These are phyloP conservation scores for Metschnikowia chrysomelidarum DNA, from an alignment of 805 yeast species.

Conservation along the genomic window DNA sequence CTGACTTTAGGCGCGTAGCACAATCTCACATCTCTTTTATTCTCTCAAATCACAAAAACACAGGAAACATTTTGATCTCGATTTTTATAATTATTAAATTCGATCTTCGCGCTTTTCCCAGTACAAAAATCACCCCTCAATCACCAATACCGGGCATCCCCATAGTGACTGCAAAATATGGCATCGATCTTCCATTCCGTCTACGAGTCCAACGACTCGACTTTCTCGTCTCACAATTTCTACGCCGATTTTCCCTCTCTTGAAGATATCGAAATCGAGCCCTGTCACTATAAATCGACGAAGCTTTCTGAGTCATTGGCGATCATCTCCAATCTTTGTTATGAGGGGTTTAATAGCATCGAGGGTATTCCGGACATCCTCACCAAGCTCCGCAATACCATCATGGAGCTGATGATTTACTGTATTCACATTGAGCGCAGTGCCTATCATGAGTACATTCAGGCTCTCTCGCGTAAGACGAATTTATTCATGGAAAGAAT, in stretches of 20 bases:
- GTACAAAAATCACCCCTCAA: no score
- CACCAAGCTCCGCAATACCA: constrained; percentile 11
- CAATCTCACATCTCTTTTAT: no score
- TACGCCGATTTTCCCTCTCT: constrained; percentile 12
- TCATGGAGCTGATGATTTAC: constrained; percentile 14
- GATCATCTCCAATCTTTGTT: constrained; percentile 13
- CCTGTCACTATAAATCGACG: constrained; percentile 7
- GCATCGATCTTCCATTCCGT: constrained; percentile 8
- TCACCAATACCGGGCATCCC: no score
- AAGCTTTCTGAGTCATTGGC: constrained; percentile 14
- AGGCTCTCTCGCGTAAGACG: constrained; percentile 10
- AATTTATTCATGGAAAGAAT: constrained; percentile 13
- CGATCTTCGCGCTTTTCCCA: no score
- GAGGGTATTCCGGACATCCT: constrained; percentile 11
- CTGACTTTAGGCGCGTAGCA: no score
- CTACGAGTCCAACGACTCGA: constrained; percentile 10
- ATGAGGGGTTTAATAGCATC: constrained; percentile 12
- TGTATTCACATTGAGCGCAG: constrained; percentile 15
- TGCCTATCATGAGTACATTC: constrained; percentile 14
- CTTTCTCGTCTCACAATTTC: constrained; percentile 5
- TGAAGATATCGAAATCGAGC: constrained; percentile 11
- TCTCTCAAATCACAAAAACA: no score
- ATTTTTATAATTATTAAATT: no score
- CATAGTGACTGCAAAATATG: constrained; percentile 3
- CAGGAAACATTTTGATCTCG: no score